A percentile compares a stretch with the other conserved stretches of the same genome.
phyloP scores from a whole-genome alignment of 2,329 filamentous ascomycete genomes.

The Allantophomopsis cytisporea region DNA sequence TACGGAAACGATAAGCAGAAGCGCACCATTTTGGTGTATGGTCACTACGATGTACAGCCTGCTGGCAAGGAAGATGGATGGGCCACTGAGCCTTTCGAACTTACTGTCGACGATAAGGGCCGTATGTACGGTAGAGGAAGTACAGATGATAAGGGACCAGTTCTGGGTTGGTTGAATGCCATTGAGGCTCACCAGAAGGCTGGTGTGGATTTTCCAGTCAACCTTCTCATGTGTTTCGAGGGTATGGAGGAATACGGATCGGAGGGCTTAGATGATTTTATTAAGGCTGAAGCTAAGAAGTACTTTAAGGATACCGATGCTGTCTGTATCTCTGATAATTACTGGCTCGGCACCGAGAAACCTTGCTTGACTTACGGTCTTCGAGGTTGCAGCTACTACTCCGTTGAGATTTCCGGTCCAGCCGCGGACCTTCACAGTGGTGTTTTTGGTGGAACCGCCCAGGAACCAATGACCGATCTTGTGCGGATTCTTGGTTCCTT shows the following conservation, averaged over 20 bases:
- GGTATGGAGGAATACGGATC: constrained; percentile 99
- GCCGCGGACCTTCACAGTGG: constrained; percentile 92
- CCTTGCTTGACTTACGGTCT: constrained; percentile 96
- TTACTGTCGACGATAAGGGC: constrained; percentile 77
- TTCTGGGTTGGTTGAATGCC: constrained; percentile 93
- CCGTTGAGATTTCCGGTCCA: constrained; percentile 77
- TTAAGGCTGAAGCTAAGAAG: constrained; percentile 78
- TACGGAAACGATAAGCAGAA: constrained; percentile 90
- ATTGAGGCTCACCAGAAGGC: constrained; percentile 97
- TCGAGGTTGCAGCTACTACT: constrained; percentile 96
- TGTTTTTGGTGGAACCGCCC: constrained; percentile 90
- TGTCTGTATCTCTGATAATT: constrained; percentile 98
- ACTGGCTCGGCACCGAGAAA: constrained; percentile 98
- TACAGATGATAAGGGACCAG: constrained; percentile 96
- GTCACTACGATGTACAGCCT: constrained; percentile 97
- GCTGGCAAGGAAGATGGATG: constrained; percentile 88
- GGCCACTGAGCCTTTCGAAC: constrained; percentile 86
- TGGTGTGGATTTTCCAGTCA: constrained; percentile 88
- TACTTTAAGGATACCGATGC: constrained; percentile 94
- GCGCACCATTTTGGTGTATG: constrained; percentile 91
- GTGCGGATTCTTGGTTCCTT: constrained; percentile 69
- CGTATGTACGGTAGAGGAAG: constrained; percentile 94
- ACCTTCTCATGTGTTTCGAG: constrained; percentile 98
- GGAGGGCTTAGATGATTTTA: constrained; percentile 90
- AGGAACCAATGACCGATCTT: constrained; percentile 97